A percentile compares a stretch with the other conserved stretches of the same genome.
phyloP scores from a whole-genome alignment of 257 asterid species.

The Solanum ossicruentum region DNA sequence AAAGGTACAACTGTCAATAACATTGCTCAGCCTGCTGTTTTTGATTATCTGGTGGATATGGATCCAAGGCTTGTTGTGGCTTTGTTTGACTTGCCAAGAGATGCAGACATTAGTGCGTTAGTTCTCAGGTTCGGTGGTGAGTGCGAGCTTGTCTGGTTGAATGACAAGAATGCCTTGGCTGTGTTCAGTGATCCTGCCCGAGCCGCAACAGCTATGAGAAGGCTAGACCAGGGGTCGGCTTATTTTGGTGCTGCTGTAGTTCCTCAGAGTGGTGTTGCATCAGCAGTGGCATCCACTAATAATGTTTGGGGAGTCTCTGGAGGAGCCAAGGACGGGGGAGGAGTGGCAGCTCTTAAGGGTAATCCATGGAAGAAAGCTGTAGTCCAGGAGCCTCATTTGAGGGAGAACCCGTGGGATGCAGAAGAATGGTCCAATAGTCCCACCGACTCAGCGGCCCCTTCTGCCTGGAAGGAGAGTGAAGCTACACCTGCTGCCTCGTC shows the following conservation, averaged over 20 bases:
- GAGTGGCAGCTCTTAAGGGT: constrained; percentile 23
- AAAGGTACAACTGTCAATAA: constrained; percentile 33
- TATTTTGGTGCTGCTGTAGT: constrained; percentile 67
- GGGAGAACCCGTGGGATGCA: constrained; percentile 53
- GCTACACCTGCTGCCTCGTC: constrained; percentile 26
- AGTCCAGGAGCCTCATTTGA: constrained; percentile 38
- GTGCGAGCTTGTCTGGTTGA: constrained; percentile 93
- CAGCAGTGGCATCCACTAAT: constrained; percentile 17
- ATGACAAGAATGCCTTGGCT: constrained; percentile 90
- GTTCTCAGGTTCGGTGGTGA: constrained; percentile 96
- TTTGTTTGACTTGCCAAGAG: constrained; percentile 83
- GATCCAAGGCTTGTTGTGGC: constrained; percentile 95
- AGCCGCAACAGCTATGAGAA: constrained; percentile 96
- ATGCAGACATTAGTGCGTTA: constrained; percentile 82
- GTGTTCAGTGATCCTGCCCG: constrained; percentile 90
- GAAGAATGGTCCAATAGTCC: constrained; percentile 49
- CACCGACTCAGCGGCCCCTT: constrained; percentile 18
- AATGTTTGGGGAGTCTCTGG: constrained; percentile 50
- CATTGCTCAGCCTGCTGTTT: constrained; percentile 54
- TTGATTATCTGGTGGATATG: constrained; percentile 79
- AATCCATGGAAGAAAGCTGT: constrained; percentile 77
- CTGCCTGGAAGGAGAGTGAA: constrained; percentile 29
- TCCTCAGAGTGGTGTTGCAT: constrained; percentile 32
- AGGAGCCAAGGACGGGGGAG: constrained; percentile 28
- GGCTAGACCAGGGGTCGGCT: constrained; percentile 92